phyloP scores from a whole-genome alignment of 2,329 filamentous ascomycete genomes.

The Diaporthe caulivora region DNA sequence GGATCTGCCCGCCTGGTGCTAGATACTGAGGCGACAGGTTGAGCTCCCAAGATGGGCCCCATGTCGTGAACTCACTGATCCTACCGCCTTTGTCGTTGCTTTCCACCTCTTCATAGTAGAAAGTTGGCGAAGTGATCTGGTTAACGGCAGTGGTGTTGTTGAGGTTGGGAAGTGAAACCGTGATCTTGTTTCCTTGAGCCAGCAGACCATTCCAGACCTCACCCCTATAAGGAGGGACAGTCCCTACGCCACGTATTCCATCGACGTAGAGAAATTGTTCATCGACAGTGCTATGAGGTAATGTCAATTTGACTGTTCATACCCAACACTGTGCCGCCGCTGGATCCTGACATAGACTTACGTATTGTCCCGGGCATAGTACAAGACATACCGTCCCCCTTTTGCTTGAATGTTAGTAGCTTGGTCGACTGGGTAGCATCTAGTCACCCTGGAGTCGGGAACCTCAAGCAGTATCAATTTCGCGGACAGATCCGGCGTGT shows the following conservation, averaged over 20 bases:
- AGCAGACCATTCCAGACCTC: constrained; percentile 9
- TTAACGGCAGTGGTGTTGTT: constrained; percentile 2
- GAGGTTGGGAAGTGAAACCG: constrained; percentile 11
- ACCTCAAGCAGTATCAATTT: constrained; percentile 24
- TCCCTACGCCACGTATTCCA: constrained; percentile 9
- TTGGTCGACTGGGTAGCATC: constrained; percentile 14
- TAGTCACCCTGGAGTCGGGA: neutral
- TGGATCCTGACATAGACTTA: neutral
- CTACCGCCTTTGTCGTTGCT: constrained; percentile 1
- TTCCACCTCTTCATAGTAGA: constrained; percentile 22
- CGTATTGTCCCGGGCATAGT: constrained; percentile 14
- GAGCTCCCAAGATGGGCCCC: constrained; percentile 17
- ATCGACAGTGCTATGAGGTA: neutral
- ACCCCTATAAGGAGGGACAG: constrained; percentile 2
- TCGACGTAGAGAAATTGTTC: constrained; percentile 19
- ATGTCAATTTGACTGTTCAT: neutral
- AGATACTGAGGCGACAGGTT: constrained; percentile 2
- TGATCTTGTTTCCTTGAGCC: constrained; percentile 4
- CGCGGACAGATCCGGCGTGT: constrained; percentile 22
- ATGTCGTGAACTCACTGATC: constrained; percentile 10
- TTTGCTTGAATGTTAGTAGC: constrained; percentile 12
- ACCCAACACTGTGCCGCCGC: neutral
- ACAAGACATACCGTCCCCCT: constrained; percentile 4
- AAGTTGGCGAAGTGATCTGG: neutral
- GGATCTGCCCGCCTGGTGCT: constrained; percentile 12